A percentile compares a stretch with the other conserved stretches of the same genome.
Evolutionary conservation across 169 alveolate species (phyloP).

Genomic region (Cryptosporidium parvum): DNA sequence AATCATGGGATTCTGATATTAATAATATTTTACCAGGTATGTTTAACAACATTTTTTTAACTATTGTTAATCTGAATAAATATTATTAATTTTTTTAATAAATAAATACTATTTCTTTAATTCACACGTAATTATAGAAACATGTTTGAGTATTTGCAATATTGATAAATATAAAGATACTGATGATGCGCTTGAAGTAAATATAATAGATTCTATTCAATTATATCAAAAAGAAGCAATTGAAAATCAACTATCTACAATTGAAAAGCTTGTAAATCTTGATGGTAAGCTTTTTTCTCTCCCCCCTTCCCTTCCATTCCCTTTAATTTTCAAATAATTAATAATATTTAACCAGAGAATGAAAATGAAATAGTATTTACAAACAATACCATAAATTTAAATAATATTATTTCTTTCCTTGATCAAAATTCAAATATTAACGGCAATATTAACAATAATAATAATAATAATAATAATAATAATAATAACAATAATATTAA

Average conservation of each 20-base stretch:
- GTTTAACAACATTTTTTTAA: background rate
- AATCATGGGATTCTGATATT: conserved; percentile 42
- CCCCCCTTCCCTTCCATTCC: too few relatives aligned
- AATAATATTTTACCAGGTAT: conserved; percentile 35
- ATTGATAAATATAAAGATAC: conserved; percentile 42
- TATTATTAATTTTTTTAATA: background rate
- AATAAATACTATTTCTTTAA: background rate
- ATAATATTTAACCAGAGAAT: conserved; percentile 2
- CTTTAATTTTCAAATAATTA: background rate
- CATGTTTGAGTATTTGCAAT: conserved; percentile 37
- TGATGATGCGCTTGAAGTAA: conserved; percentile 49
- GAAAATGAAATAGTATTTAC: conserved; percentile 14
- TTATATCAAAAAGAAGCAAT: conserved; percentile 60
- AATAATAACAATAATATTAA: background rate
- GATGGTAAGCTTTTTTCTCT: conserved; percentile 19
- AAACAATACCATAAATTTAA: conserved; percentile 11
- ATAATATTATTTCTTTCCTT: conserved; percentile 1
- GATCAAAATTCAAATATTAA: conserved; percentile 4
- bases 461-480: background rate
- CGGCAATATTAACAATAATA: background rate
- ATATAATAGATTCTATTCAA: conserved; percentile 39
- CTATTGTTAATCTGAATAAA: background rate
- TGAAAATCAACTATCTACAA: conserved; percentile 38
- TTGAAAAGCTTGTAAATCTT: conserved; percentile 22
- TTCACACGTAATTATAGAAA: conserved; percentile 15